Percentiles rank a stretch among this genome's conserved stretches.
phyloP scores from a whole-genome alignment of 148 eudicot genomes.

The Dysphania ambrosioides region DNA sequence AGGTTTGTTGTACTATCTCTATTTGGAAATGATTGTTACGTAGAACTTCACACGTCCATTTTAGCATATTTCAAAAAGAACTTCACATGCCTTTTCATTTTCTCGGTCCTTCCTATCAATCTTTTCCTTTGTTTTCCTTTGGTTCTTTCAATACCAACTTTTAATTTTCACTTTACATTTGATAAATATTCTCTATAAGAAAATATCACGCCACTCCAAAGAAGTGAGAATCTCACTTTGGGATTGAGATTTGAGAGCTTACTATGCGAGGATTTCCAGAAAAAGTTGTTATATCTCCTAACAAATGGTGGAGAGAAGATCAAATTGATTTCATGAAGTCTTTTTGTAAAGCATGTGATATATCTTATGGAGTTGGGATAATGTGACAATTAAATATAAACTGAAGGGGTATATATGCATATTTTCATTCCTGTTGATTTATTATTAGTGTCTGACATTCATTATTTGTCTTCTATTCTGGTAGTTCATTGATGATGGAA shows the following conservation, averaged over 20 bases:
- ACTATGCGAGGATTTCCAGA: neutral
- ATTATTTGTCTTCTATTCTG: neutral
- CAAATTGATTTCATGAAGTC: too few species aligned
- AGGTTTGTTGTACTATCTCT: neutral
- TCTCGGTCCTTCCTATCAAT: neutral
- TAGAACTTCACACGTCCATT: neutral
- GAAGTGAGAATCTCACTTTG: too few species aligned
- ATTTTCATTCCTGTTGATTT: too few species aligned
- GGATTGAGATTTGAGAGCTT: neutral
- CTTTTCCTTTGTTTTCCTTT: too few species aligned
- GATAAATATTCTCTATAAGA: too few species aligned
- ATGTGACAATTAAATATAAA: too few species aligned
- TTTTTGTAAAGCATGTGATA: too few species aligned
- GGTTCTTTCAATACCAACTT: too few species aligned
- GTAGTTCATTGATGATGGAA: slow-evolving; percentile 61
- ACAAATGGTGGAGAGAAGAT: neutral
- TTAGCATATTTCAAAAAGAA: too few species aligned
- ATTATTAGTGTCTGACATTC: neutral
- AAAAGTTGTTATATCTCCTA: neutral
- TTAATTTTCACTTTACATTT: too few species aligned
- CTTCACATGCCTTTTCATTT: neutral
- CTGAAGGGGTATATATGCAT: too few species aligned
- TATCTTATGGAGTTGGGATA: too few species aligned
- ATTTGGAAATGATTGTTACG: neutral
- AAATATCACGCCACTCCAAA: neutral